These are phyloP conservation scores for Mucor irregularis DNA, from an alignment of 371 early-diverging fungal genomes.

Conservation along the genomic window DNA sequence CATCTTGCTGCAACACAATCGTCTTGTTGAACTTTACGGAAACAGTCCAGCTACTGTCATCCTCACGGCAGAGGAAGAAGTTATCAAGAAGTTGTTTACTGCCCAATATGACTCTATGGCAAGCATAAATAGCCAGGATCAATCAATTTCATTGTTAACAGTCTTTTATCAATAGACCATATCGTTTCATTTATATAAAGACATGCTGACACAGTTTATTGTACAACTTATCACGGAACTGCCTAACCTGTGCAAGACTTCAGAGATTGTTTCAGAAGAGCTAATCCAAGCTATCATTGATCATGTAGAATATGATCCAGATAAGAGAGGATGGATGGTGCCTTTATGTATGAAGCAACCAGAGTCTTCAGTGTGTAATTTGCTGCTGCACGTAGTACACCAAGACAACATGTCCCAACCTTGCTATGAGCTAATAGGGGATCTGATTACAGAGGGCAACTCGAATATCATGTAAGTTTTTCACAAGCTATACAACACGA, in stretches of 20 bases:
- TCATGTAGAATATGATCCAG: background rate
- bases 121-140: too few species aligned
- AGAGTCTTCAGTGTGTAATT: conserved; percentile 5
- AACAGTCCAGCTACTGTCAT: background rate
- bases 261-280: background rate
- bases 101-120: background rate
- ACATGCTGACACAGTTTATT: background rate
- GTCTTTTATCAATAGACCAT: too few species aligned
- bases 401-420: background rate
- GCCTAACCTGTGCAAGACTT: background rate
- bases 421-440: background rate
- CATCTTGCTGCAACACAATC: conserved; percentile 9
- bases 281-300: background rate
- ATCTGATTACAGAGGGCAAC: background rate
- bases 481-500: too few species aligned
- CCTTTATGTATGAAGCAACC: conserved; percentile 5
- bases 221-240: background rate
- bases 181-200: too few species aligned
- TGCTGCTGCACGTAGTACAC: background rate
- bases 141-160: too few species aligned
- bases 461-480: conserved; percentile 1
- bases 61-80: background rate
- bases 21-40: conserved; percentile 3
- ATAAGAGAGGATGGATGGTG: background rate
- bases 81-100: background rate